Evolutionary conservation across 139 green algal genomes (phyloP).

Genomic region (Chlamydomonas urium): DNA sequence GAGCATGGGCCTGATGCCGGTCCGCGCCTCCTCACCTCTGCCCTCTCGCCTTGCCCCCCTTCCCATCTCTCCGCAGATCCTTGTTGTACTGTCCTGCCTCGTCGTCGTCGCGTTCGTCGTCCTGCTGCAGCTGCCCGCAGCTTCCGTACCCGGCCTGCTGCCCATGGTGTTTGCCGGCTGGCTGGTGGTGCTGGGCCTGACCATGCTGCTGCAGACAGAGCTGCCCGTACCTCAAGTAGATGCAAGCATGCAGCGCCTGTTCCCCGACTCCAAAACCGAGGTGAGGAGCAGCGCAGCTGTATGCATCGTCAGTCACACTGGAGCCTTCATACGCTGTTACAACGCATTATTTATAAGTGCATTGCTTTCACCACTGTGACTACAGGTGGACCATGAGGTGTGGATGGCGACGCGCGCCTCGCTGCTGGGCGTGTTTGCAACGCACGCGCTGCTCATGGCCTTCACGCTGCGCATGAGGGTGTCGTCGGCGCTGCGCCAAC

Average conservation of each 20-base stretch:
- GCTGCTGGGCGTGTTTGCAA: slow-evolving; percentile 73
- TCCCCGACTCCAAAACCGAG: slow-evolving; percentile 49
- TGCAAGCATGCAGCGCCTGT: slow-evolving; percentile 51
- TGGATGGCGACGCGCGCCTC: slow-evolving; percentile 46
- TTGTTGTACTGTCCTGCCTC: slow-evolving; percentile 53
- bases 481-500: slow-evolving; percentile 31
- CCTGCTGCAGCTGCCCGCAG: slow-evolving; percentile 48
- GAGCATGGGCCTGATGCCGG: too few species aligned
- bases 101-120: slow-evolving; percentile 63
- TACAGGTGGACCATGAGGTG: slow-evolving; percentile 54
- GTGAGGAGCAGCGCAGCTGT: slow-evolving; percentile 7
- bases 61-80: slow-evolving; percentile 32
- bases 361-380: too few species aligned
- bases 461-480: slow-evolving; percentile 89
- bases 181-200: background rate
- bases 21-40: too few species aligned
- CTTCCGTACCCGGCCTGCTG: slow-evolving; percentile 14
- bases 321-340: too few species aligned
- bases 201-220: slow-evolving; percentile 21
- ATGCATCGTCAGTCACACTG: too few species aligned
- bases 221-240: slow-evolving; percentile 40
- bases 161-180: background rate
- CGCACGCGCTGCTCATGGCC: slow-evolving; percentile 80
- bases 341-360: too few species aligned
- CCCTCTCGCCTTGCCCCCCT: too few species aligned